These are phyloP conservation scores for Pseudomonodictys pantanalensis DNA, from an alignment of 495 filamentous ascomycete genomes.

Conservation along the genomic window DNA sequence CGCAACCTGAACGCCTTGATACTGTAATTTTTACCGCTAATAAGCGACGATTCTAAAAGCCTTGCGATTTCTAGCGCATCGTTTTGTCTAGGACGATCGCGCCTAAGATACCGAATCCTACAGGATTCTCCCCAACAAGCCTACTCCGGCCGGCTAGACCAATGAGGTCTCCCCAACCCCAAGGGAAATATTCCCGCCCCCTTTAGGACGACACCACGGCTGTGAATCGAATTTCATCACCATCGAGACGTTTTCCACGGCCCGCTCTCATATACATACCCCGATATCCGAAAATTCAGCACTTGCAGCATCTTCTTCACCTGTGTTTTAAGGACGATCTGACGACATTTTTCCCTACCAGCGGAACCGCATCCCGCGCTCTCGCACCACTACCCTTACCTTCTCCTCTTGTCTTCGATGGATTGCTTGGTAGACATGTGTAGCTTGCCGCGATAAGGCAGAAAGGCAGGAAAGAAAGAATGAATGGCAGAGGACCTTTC, in stretches of 20 bases:
- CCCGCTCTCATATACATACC: not conserved
- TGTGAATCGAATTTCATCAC: too few relatives aligned
- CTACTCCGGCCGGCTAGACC: too few relatives aligned
- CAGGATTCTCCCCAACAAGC: too few relatives aligned
- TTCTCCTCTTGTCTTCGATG: not conserved
- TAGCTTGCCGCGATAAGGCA: not conserved
- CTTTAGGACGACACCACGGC: too few relatives aligned
- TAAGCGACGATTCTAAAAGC: slow-evolving; percentile 17
- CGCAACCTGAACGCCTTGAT: slow-evolving; percentile 93
- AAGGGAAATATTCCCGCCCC: too few relatives aligned
- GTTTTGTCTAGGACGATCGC: not conserved
- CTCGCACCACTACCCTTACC: not conserved
- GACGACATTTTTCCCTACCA: not conserved
- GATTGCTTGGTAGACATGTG: not conserved
- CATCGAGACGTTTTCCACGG: slow-evolving; percentile 10
- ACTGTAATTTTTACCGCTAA: slow-evolving; percentile 58
- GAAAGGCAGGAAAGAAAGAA: not conserved
- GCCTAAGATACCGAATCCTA: too few relatives aligned
- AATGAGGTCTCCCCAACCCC: too few relatives aligned
- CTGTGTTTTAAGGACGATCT: not conserved
- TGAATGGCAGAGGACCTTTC: not conserved
- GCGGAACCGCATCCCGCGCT: not conserved
- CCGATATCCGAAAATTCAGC: slow-evolving; percentile 3
- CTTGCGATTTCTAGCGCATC: too few relatives aligned
- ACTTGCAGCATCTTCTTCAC: not conserved